Evolutionary conservation across 129 eudicot species (phyloP).

Genomic region (Flaveria linearis): DNA sequence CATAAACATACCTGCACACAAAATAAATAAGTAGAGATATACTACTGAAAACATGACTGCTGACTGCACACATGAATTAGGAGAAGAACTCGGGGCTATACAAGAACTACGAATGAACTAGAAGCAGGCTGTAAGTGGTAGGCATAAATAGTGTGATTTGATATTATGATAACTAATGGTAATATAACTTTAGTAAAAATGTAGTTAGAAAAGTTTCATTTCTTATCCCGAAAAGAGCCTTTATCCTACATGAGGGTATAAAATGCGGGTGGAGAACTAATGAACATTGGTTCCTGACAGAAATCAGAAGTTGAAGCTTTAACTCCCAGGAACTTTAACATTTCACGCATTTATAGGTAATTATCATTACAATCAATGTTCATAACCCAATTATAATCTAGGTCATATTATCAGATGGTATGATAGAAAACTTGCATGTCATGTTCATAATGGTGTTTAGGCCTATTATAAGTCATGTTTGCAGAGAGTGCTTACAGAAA

Average conservation of each 20-base stretch:
- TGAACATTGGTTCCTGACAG: background rate
- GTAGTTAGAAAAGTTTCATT: background rate
- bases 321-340: background rate
- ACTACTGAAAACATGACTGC: constrained; percentile 12
- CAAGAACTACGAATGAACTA: constrained; percentile 5
- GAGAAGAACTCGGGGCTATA: background rate
- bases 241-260: background rate
- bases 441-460: background rate
- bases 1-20: constrained; percentile 56
- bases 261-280: background rate
- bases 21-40: constrained; percentile 9
- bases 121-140: background rate
- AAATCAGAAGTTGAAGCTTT: constrained; percentile 9
- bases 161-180: background rate
- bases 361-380: background rate
- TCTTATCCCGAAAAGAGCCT: constrained; percentile 17
- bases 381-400: background rate
- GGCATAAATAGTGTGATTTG: constrained; percentile 6
- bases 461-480: no score
- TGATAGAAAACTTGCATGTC: background rate
- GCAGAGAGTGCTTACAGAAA: no score
- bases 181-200: background rate
- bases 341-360: background rate
- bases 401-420: background rate
- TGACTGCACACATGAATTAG: constrained; percentile 1